Base-by-base conservation (phyloP, 192 early-diverging fungal genomes). In the Phycomyces blakesleeanus region DNA sequence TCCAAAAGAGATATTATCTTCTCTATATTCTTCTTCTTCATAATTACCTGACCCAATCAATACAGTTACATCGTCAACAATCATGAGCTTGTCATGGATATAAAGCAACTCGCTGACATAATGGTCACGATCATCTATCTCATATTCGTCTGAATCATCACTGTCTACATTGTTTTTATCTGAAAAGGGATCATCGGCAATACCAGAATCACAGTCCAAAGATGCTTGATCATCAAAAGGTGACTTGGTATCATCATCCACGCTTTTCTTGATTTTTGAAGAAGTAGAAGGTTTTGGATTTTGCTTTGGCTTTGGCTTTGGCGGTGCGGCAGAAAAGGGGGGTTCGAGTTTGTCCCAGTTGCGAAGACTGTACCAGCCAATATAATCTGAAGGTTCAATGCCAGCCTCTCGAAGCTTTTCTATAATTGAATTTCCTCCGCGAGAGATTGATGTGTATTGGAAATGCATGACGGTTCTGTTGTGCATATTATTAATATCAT, bases 21-120 rank as follows among this genome's bases (percentile, higher is more conserved):
- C n/a, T n/a, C n/a, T n/a, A n/a, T n/a, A n/a, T n/a, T n/a, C n/a
- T n/a, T n/a, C n/a, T n/a, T n/a, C 29, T 49, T 39, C 9, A 27
- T 24, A 27, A 20, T 52, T 67, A 72, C 70, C 70, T 39, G 89
- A 91, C 10, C 93, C 93, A 76, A 89, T 85, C 22, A 95, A 78
- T 27, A 92, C 89, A 56, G 84, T 85, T n/a, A 82, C 81, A 66
- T 95, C 93, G 63, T 95, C 93, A 9, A 93, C 84, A 68, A 95
- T 91, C 88, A 95, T 86, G 40, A 92, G 73, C 64, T 94, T 89
- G 63, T 86, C 88, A 77, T 95, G 93, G 47, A 95, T 84, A 68
- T 95, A 95, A 40, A 95, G 69, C 58, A 89, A 81, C 73, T 95
- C 93, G 1, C 91, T 89, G 0, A 95, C 87, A 69, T 81, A 85